phyloP scores from a whole-genome alignment of 371 early-diverging fungal genomes.

The Paraphysoderma sedebokerense region DNA sequence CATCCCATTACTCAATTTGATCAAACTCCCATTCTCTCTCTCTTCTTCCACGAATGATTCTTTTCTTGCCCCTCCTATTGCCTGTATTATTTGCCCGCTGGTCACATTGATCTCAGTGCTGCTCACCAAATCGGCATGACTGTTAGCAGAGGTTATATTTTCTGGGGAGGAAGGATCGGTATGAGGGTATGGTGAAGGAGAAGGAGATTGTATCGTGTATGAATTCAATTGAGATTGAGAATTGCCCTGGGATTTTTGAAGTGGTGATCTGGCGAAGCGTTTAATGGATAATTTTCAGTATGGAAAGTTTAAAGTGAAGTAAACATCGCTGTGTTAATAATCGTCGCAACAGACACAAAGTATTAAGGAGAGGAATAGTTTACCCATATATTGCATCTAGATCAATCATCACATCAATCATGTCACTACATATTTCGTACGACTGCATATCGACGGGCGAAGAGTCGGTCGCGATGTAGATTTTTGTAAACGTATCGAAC shows the following conservation, averaged over 20 bases:
- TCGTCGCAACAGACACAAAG: background rate
- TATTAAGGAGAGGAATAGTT: constrained; percentile 2
- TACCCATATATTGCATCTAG: constrained; percentile 63
- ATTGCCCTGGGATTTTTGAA: constrained; percentile 3
- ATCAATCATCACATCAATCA: constrained; percentile 86
- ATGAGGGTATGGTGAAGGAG: background rate
- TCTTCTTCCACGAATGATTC: constrained; percentile 5
- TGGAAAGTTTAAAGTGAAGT: background rate
- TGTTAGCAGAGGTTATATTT: constrained; percentile 6
- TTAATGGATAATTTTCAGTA: constrained; percentile 12
- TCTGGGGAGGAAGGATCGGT: constrained; percentile 1
- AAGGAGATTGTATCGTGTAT: constrained; percentile 1
- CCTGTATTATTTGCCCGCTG: constrained; percentile 8
- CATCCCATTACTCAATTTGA: constrained; percentile 64
- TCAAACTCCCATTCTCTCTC: constrained; percentile 33
- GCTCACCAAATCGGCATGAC: constrained; percentile 10
- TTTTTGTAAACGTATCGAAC: constrained; percentile 73
- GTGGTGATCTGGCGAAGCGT: constrained; percentile 12
- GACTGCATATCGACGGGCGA: constrained; percentile 85
- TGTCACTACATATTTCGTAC: constrained; percentile 83
- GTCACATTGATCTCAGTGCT: constrained; percentile 8
- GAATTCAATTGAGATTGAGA: constrained; percentile 1
- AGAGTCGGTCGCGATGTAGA: constrained; percentile 87
- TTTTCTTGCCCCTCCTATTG: constrained; percentile 7
- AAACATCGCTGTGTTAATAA: background rate